Conservation (phyloP, 805 yeast species). For the Peterozyma xylosa region DNA sequence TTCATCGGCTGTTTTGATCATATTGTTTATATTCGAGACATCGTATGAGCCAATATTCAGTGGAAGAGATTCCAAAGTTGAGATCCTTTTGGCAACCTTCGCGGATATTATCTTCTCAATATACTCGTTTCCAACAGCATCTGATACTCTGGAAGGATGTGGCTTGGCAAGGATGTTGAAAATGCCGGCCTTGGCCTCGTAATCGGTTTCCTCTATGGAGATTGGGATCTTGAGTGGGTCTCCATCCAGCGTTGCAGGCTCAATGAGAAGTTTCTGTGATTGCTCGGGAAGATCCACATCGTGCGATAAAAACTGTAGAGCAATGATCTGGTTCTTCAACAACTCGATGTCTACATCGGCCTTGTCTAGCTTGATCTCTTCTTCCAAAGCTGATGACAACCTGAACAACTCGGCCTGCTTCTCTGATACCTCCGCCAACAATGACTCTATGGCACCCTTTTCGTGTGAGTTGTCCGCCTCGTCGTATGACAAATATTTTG, state of each 20-base stretch:
- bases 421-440: constrained; percentile 29
- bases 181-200: constrained; percentile 27
- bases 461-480: constrained; percentile 21
- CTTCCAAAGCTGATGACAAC: constrained; percentile 22
- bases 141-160: constrained; percentile 23
- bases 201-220: constrained; percentile 12
- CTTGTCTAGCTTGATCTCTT: constrained; percentile 11
- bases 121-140: constrained; percentile 39
- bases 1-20: constrained; percentile 35
- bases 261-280: constrained; percentile 31
- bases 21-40: constrained; percentile 18
- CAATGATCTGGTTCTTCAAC: constrained; percentile 51
- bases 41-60: constrained; percentile 62
- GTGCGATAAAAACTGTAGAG: constrained; percentile 55
- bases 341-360: constrained; percentile 34
- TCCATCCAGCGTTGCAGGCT: constrained; percentile 10
- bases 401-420: constrained; percentile 28
- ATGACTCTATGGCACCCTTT: constrained; percentile 34
- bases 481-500: constrained; percentile 20
- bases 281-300: constrained; percentile 58
- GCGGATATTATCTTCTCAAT: constrained; percentile 46
- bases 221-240: background rate
- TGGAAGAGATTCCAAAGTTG: constrained; percentile 59
- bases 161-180: constrained; percentile 29
- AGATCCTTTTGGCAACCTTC: constrained; percentile 49